Percentiles rank a stretch among this genome's conserved stretches.
Conservation (phyloP, 139 green algal species). For the Raphidocelis subcapitata region DNA sequence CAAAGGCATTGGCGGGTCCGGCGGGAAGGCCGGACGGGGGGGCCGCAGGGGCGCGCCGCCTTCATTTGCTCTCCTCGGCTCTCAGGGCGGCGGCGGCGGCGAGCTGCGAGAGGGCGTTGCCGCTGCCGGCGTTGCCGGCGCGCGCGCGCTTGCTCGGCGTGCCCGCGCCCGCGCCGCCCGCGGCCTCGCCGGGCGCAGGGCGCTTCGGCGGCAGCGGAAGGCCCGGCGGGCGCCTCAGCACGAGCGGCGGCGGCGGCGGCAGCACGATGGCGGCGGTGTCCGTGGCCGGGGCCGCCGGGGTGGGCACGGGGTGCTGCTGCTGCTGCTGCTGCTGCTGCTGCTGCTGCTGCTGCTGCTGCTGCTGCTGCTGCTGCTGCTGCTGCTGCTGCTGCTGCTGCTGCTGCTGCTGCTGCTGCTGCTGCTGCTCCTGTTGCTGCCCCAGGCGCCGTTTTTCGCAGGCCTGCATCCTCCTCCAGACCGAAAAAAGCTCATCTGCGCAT, state of each 20-base stretch:
- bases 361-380: conserved; percentile 3
- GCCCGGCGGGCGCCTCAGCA: background rate
- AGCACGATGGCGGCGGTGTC: background rate
- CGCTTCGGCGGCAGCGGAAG: background rate
- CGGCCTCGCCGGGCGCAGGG: background rate
- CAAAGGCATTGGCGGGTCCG: background rate
- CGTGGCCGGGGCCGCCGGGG: background rate
- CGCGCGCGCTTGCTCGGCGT: background rate
- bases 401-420: conserved; percentile 6
- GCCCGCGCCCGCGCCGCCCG: background rate
- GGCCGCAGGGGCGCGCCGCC: background rate
- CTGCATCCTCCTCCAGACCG: no score
- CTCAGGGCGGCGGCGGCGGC: background rate
- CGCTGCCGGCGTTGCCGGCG: background rate
- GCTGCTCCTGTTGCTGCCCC: background rate
- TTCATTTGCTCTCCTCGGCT: background rate
- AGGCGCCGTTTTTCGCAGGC: no score
- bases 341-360: background rate
- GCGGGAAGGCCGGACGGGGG: background rate
- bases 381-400: conserved; percentile 9
- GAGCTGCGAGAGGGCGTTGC: background rate
- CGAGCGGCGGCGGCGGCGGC: no score
- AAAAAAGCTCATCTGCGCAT: no score
- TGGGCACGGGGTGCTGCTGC: background rate
- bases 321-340: background rate